Evolutionary conservation across 306 rosid genomes (phyloP).

Genomic region (Pachyrhizus erosus): DNA sequence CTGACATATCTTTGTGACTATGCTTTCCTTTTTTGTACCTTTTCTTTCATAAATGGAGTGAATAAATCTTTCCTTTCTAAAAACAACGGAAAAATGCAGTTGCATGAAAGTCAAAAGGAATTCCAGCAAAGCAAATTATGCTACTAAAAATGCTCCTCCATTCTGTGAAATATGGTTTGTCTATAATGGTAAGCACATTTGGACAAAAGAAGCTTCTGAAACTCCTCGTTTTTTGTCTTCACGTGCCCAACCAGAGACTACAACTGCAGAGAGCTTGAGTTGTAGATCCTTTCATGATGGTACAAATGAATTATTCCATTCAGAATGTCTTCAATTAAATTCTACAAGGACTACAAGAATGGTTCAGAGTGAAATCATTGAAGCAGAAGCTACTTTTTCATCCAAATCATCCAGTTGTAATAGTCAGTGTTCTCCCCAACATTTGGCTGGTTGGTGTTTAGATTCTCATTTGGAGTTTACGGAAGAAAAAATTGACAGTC

Average conservation of each 20-base stretch:
- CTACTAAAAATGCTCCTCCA: constrained; percentile 65
- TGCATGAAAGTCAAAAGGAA: constrained; percentile 70
- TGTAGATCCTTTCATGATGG: constrained; percentile 49
- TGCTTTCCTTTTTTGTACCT: neutral
- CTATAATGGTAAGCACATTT: constrained; percentile 68
- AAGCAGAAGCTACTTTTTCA: constrained; percentile 42
- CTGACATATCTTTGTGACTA: constrained; percentile 10
- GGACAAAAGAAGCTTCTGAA: constrained; percentile 80
- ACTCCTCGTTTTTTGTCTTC: constrained; percentile 50
- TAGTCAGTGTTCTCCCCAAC: constrained; percentile 54
- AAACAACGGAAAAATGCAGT: constrained; percentile 52
- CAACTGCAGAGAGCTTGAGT: constrained; percentile 40
- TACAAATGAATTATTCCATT: constrained; percentile 34
- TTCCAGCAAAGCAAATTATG: constrained; percentile 69
- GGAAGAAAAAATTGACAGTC: constrained; percentile 48
- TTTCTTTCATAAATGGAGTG: constrained; percentile 1
- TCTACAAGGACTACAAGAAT: constrained; percentile 37
- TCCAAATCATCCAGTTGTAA: constrained; percentile 44
- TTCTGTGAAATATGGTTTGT: constrained; percentile 85
- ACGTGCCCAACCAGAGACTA: constrained; percentile 47
- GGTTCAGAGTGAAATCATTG: constrained; percentile 44
- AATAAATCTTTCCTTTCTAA: constrained; percentile 25
- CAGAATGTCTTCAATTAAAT: constrained; percentile 39
- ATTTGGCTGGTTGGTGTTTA: constrained; percentile 42
- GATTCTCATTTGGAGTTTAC: constrained; percentile 50